These are phyloP conservation scores for Pyronema domesticum DNA, from an alignment of 495 filamentous ascomycete genomes.

Conservation along the genomic window DNA sequence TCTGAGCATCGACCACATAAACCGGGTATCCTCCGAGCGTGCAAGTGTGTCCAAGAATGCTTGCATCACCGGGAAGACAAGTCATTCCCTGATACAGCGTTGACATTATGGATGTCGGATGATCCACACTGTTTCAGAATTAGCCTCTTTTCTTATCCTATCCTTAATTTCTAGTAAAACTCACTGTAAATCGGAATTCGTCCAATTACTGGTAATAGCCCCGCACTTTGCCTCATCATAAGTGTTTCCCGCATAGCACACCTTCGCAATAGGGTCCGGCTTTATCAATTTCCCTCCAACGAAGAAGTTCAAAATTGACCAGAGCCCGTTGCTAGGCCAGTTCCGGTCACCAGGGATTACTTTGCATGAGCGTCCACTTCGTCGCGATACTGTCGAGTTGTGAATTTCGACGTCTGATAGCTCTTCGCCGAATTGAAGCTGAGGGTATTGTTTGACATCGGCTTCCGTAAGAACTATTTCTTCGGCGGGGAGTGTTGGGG, in stretches of 20 bases:
- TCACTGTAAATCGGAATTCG: conserved; percentile 11
- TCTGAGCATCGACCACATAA: conserved; percentile 42
- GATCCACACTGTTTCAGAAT: conserved; percentile 17
- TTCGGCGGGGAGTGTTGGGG: conserved; percentile 5
- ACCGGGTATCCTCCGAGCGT: conserved; percentile 39
- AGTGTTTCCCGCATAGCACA: conserved; percentile 34
- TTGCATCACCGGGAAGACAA: conserved; percentile 26
- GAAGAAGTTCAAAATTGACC: conserved; percentile 31
- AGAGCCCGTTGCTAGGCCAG: conserved; percentile 32
- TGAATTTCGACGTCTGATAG: not conserved
- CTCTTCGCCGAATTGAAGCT: conserved; percentile 26
- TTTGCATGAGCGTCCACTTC: conserved; percentile 27
- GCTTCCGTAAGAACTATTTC: conserved; percentile 17
- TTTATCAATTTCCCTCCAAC: conserved; percentile 33
- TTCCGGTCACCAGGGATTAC: conserved; percentile 29
- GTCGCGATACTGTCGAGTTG: not conserved
- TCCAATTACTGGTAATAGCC: conserved; percentile 7
- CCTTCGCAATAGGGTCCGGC: conserved; percentile 33
- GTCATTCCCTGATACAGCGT: conserved; percentile 29
- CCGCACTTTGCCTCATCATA: conserved; percentile 31
- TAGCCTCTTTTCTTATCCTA: not conserved
- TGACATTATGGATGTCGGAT: conserved; percentile 31
- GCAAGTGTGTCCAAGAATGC: conserved; percentile 26
- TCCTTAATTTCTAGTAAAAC: too few relatives aligned
- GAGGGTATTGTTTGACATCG: conserved; percentile 23